A percentile compares a stretch with the other conserved stretches of the same genome.
Evolutionary conservation across 805 yeast species (phyloP).

Genomic region (Cyberlindnera nakhonratchasimensis): DNA sequence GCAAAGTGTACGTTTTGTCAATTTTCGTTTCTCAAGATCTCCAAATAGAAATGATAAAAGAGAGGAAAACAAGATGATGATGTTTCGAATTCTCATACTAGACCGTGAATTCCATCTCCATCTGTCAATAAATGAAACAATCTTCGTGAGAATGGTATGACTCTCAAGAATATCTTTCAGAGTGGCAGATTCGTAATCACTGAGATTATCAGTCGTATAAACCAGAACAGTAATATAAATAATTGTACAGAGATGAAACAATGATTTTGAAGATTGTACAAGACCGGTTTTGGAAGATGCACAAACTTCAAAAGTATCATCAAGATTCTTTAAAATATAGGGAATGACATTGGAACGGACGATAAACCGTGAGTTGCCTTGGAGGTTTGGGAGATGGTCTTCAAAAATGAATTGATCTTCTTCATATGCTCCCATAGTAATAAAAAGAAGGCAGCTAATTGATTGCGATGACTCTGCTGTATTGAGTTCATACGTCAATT

Average conservation of each 20-base stretch:
- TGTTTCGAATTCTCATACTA: slow-evolving; percentile 50
- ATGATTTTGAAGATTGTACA: slow-evolving; percentile 11
- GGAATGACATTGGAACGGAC: slow-evolving; percentile 10
- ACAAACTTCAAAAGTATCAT: slow-evolving; percentile 9
- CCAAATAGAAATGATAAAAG: slow-evolving; percentile 63
- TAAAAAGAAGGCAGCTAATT: slow-evolving; percentile 13
- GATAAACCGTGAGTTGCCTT: slow-evolving; percentile 10
- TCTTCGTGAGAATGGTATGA: slow-evolving; percentile 38
- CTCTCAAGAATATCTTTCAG: slow-evolving; percentile 23
- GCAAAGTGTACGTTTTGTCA: slow-evolving; percentile 46
- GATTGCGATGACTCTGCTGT: neutral
- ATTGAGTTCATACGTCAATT: slow-evolving; percentile 8
- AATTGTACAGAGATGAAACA: slow-evolving; percentile 17
- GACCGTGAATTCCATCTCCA: slow-evolving; percentile 59
- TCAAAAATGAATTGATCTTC: slow-evolving; percentile 11
- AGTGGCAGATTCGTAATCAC: slow-evolving; percentile 1
- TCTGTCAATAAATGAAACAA: slow-evolving; percentile 52
- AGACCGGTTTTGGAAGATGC: slow-evolving; percentile 4
- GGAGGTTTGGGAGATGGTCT: slow-evolving; percentile 10
- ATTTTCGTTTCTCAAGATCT: slow-evolving; percentile 35
- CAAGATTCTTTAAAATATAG: slow-evolving; percentile 5
- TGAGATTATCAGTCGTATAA: slow-evolving; percentile 5
- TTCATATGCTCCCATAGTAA: slow-evolving; percentile 17
- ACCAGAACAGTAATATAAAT: slow-evolving; percentile 15
- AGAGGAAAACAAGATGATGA: slow-evolving; percentile 52